Evolutionary conservation across 192 early-diverging fungal species (phyloP).

Genomic region (Linnemannia zychae): DNA sequence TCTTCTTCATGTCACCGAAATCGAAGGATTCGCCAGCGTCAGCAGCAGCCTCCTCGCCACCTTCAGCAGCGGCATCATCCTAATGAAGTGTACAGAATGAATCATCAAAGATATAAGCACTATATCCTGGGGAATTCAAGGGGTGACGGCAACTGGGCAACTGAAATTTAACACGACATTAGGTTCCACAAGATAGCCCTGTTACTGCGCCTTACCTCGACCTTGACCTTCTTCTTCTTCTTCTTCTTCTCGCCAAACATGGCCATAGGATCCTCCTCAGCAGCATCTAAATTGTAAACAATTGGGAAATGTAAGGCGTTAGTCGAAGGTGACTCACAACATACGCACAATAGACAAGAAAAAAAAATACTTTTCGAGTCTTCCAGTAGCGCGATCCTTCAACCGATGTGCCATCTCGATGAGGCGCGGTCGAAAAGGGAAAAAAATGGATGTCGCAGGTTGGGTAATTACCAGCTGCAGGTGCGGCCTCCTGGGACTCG

Average conservation of each 20-base stretch:
- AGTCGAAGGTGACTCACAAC: background rate
- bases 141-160: background rate
- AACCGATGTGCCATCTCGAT: background rate
- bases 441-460: background rate
- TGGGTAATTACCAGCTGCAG: constrained; percentile 19
- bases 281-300: constrained; percentile 12
- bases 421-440: background rate
- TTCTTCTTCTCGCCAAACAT: constrained; percentile 90
- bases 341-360: background rate
- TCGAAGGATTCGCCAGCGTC: constrained; percentile 65
- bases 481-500: constrained; percentile 26
- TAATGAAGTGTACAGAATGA: constrained; percentile 8
- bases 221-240: constrained; percentile 88
- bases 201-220: constrained; percentile 29
- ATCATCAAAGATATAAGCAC: background rate
- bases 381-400: background rate
- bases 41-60: constrained; percentile 58
- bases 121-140: background rate
- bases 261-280: constrained; percentile 70
- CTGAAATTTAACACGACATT: background rate
- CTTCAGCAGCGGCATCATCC: constrained; percentile 59
- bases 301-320: background rate
- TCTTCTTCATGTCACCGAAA: constrained; percentile 80
- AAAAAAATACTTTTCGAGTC: background rate
- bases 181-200: background rate